Base-by-base conservation (phyloP, 2,329 filamentous ascomycete species). In the Tolypocladium ophioglossoides region DNA sequence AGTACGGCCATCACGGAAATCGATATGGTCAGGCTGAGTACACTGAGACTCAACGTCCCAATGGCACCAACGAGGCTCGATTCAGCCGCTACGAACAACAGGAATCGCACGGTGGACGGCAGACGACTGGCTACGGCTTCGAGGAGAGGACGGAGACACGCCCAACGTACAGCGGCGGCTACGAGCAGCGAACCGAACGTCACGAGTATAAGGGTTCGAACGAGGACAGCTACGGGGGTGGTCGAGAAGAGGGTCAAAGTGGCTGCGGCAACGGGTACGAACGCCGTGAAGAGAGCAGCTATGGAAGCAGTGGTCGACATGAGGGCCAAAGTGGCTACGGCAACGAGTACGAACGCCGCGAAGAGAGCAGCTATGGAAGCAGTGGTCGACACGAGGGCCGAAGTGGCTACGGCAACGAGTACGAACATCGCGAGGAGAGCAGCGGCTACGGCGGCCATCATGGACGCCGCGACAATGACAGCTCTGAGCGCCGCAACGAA, bases 71-170 rank as follows among this genome's bases (percentile, higher is more conserved):
- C 53, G 73, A 76, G 54, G 76, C 78, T 40, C 80, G 85, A 55
- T 87, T 84, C 68, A 74, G 76, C 55, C 79, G 82, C 35, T 84
- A 80, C 58, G 83, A 86, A 62, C 78, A 85, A 62, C 74, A 79
- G 49, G 70, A 75, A 37, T 70, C 72, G 41, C 64, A 66, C 7
- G 67, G 66, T 32, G 65, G 68, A 24, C 64, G 68, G 34, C 64
- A 66, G 8, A 70, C 73, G 24, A 68, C 69, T 24, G 78, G 75
- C 34, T 81, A 80, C 59, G 78, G 80, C 41, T 85, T 83, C 60
- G 73, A 85, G 63, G 75, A 85, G 64, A 74, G 62, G 55, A 78
- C 74, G 6, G 79, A 86, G 64, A 76, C 76, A 9, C 76, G 73
- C 11, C 74, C 75, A 20, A 71, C 67, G 8, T 69, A 74, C 52